phyloP scores from a whole-genome alignment of 2,329 filamentous ascomycete species.

The Coccinonectria pachysandricola region DNA sequence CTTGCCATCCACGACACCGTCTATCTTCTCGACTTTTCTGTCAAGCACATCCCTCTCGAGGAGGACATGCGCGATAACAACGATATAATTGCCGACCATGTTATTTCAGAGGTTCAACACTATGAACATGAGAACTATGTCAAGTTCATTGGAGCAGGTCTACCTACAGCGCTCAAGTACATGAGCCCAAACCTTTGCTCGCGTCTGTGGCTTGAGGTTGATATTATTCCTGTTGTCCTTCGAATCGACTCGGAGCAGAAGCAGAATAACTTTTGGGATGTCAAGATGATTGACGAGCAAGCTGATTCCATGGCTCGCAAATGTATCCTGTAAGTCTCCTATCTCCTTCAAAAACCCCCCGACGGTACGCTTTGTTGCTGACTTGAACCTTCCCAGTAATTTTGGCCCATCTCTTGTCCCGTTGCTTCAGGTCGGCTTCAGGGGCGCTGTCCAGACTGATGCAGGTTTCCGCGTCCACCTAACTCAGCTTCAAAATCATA shows the following conservation, averaged over 20 bases:
- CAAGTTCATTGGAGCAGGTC: slow-evolving; percentile 67
- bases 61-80: slow-evolving; percentile 28
- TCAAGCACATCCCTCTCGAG: slow-evolving; percentile 43
- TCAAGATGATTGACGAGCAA: slow-evolving; percentile 63
- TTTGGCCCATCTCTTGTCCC: slow-evolving; percentile 66
- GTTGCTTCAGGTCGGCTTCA: slow-evolving; percentile 55
- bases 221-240: slow-evolving; percentile 63
- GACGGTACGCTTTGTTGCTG: too few species aligned
- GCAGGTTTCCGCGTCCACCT: slow-evolving; percentile 53
- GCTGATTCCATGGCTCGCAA: slow-evolving; percentile 74
- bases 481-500: slow-evolving; percentile 44
- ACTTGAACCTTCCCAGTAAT: slow-evolving; percentile 33
- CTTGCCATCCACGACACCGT: slow-evolving; percentile 64
- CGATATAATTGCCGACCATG: slow-evolving; percentile 46
- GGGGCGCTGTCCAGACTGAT: slow-evolving; percentile 62
- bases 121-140: slow-evolving; percentile 57
- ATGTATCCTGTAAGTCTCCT: slow-evolving; percentile 59
- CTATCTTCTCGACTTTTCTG: slow-evolving; percentile 63
- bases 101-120: slow-evolving; percentile 43
- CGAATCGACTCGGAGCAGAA: slow-evolving; percentile 35
- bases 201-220: slow-evolving; percentile 64
- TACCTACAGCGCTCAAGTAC: slow-evolving; percentile 49
- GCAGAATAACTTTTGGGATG: slow-evolving; percentile 36
- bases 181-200: slow-evolving; percentile 57
- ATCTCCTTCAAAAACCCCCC: too few species aligned